phyloP scores from a whole-genome alignment of 2,329 filamentous ascomycete species.

The Fonsecaea pedrosoi region DNA sequence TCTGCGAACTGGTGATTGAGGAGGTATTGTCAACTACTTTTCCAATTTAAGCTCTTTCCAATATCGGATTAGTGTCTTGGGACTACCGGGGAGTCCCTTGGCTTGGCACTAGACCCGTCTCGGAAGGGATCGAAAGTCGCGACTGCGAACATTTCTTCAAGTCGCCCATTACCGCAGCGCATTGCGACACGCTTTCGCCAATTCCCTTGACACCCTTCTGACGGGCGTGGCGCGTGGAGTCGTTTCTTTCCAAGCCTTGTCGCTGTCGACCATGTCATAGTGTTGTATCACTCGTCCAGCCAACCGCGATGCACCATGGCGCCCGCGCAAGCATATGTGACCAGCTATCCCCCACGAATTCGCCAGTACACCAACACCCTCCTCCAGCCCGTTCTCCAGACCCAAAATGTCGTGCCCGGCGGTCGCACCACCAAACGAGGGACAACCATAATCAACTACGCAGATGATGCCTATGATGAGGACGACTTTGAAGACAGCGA shows the following conservation, averaged over 20 bases:
- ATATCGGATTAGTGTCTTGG: neutral
- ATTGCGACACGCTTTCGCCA: neutral
- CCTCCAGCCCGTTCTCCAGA: slow-evolving; percentile 80
- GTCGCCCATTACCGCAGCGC: neutral
- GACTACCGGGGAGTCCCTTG: neutral
- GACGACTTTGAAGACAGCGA: slow-evolving; percentile 69
- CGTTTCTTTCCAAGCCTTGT: neutral
- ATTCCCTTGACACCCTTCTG: neutral
- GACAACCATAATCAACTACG: slow-evolving; percentile 96
- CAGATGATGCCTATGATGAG: slow-evolving; percentile 91
- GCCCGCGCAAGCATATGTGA: slow-evolving; percentile 84
- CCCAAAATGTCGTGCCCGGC: slow-evolving; percentile 68
- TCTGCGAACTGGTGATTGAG: too few species aligned
- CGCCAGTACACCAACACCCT: slow-evolving; percentile 91
- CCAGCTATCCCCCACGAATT: slow-evolving; percentile 87
- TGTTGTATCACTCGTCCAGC: neutral
- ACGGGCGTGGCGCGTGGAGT: neutral
- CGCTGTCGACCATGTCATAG: slow-evolving; percentile 28
- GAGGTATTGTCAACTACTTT: too few species aligned
- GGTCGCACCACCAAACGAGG: slow-evolving; percentile 95
- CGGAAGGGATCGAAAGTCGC: slow-evolving; percentile 4
- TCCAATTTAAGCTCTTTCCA: neutral
- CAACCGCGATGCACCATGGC: slow-evolving; percentile 46
- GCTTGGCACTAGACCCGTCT: slow-evolving; percentile 5
- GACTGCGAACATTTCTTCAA: slow-evolving; percentile 5